A percentile compares a stretch with the other conserved stretches of the same genome.
Conservation (phyloP, 768 basidiomycete genomes). For the Strobilomyces dryophilus region DNA sequence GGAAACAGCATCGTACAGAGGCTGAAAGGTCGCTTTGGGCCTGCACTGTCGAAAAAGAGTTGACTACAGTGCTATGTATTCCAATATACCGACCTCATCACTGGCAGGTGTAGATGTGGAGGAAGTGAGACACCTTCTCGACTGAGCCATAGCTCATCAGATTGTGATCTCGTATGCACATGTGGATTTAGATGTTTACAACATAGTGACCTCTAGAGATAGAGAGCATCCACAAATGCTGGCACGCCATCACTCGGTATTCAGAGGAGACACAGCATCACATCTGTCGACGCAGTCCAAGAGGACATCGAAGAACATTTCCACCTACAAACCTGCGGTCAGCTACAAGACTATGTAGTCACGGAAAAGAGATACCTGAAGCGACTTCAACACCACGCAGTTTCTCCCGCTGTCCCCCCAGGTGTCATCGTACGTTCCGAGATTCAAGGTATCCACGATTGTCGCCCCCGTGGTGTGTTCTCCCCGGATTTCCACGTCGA, state of each 20-base stretch:
- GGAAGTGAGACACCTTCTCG: too few relatives aligned
- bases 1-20: too few relatives aligned
- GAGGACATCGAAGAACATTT: constrained; percentile 61
- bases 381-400: constrained; percentile 60
- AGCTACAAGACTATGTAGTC: background rate
- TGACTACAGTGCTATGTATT: too few relatives aligned
- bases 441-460: constrained; percentile 73
- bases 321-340: constrained; percentile 44
- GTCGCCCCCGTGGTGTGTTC: constrained; percentile 71
- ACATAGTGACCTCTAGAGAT: too few relatives aligned
- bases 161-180: too few relatives aligned
- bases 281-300: constrained; percentile 55
- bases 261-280: constrained; percentile 60
- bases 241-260: constrained; percentile 25
- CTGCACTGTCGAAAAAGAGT: too few relatives aligned
- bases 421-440: constrained; percentile 50
- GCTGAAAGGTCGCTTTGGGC: too few relatives aligned
- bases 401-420: constrained; percentile 79
- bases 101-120: too few relatives aligned
- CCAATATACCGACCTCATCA: too few relatives aligned
- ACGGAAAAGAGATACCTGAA: constrained; percentile 47
- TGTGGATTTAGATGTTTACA: too few relatives aligned
- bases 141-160: too few relatives aligned
- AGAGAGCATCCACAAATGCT: too few relatives aligned
- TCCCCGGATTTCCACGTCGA: constrained; percentile 77